phyloP scores from a whole-genome alignment of 1,139 yeast genomes.

The Kodamaea fungicola region DNA sequence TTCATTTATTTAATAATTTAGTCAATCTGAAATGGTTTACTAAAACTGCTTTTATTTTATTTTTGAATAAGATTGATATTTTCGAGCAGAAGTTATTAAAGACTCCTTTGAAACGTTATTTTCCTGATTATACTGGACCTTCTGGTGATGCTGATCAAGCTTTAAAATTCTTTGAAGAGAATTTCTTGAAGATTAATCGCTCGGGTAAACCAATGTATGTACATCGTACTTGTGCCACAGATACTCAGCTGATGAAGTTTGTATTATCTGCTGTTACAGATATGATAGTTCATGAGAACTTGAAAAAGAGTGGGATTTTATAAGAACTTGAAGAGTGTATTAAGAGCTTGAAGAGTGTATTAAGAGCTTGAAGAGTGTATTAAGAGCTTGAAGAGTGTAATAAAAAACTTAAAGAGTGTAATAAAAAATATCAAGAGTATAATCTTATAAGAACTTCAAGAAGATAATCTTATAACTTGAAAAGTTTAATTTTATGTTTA shows the following conservation, averaged over 20 bases:
- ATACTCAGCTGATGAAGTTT: constrained; percentile 80
- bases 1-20: constrained; percentile 76
- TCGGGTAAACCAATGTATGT: constrained; percentile 77
- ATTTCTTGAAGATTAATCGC: constrained; percentile 59
- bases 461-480: no score
- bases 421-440: no score
- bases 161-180: constrained; percentile 60
- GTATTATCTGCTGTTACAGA: constrained; percentile 93
- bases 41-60: constrained; percentile 83
- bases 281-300: constrained; percentile 77
- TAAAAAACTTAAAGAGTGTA: no score
- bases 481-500: no score
- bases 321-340: constrained; percentile 16
- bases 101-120: constrained; percentile 64
- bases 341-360: no score
- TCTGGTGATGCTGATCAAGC: constrained; percentile 65
- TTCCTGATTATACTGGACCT: constrained; percentile 69
- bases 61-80: constrained; percentile 83
- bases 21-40: constrained; percentile 85
- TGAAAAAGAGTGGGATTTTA: constrained; percentile 79
- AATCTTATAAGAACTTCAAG: no score
- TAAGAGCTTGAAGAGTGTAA: no score
- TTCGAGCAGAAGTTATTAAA: constrained; percentile 64
- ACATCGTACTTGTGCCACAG: constrained; percentile 95
- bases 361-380: no score